A percentile compares a stretch with the other conserved stretches of the same genome.
These are phyloP conservation scores for Saururus chinensis DNA, from an alignment of 164 flowering plant species.

Conservation along the genomic window DNA sequence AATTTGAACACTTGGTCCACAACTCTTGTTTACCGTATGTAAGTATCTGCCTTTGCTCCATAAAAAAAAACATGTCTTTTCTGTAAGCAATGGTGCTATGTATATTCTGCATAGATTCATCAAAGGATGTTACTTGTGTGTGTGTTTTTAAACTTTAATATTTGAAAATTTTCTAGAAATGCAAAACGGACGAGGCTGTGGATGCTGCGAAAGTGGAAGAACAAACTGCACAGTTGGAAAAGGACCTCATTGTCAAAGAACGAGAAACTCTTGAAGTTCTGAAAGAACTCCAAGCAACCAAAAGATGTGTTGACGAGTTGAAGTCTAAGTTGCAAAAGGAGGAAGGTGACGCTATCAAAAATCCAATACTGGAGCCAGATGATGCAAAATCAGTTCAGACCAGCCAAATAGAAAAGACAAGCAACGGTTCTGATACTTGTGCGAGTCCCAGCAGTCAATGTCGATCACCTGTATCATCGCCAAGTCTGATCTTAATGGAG, in stretches of 20 bases:
- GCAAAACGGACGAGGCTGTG: slow-evolving; percentile 24
- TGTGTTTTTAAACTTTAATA: slow-evolving; percentile 3
- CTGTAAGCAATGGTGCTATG: too few relatives aligned
- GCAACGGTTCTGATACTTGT: slow-evolving; percentile 13
- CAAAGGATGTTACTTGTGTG: too few relatives aligned
- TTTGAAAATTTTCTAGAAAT: slow-evolving; percentile 1
- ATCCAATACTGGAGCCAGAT: slow-evolving; percentile 9
- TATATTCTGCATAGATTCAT: too few relatives aligned
- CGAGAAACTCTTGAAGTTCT: slow-evolving; percentile 74
- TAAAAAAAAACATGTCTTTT: too few relatives aligned
- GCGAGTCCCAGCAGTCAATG: slow-evolving; percentile 12
- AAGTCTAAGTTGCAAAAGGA: slow-evolving; percentile 58
- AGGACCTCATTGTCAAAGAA: slow-evolving; percentile 67
- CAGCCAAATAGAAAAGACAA: slow-evolving; percentile 14
- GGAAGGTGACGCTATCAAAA: slow-evolving; percentile 27
- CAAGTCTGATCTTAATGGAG: slow-evolving; percentile 61
- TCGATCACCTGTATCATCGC: slow-evolving; percentile 35
- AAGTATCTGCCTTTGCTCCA: too few relatives aligned
- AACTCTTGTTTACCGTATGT: too few relatives aligned
- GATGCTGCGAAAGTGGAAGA: slow-evolving; percentile 42
- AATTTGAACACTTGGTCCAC: too few relatives aligned
- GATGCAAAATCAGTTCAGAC: slow-evolving; percentile 4
- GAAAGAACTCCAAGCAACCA: slow-evolving; percentile 71
- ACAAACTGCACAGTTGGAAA: slow-evolving; percentile 55
- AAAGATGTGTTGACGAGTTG: slow-evolving; percentile 50